A percentile compares a stretch with the other conserved stretches of the same genome.
These are phyloP conservation scores for Fusarium musae DNA, from an alignment of 2,329 filamentous ascomycete species.

Conservation along the genomic window DNA sequence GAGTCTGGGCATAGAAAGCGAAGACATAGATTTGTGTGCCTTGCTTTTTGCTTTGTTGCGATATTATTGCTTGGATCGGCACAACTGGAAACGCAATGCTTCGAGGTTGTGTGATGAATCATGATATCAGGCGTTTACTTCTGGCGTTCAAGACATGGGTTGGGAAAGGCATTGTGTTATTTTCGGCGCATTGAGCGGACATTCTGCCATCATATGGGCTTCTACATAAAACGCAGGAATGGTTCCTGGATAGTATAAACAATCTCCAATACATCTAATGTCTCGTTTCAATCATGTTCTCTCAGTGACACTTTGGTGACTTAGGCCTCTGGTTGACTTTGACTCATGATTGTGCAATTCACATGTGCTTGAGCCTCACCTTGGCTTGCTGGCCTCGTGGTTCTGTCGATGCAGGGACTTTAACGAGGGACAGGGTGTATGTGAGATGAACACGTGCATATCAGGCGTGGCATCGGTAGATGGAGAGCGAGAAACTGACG, in stretches of 20 bases:
- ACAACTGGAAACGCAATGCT: constrained; percentile 20
- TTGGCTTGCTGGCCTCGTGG: constrained; percentile 1
- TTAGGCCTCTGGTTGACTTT: neutral
- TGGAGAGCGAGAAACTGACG: constrained; percentile 18
- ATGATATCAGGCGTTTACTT: constrained; percentile 44
- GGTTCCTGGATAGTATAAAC: constrained; percentile 34
- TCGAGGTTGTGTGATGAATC: constrained; percentile 41
- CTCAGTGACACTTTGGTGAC: neutral
- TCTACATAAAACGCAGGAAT: constrained; percentile 28
- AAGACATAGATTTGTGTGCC: too few relatives aligned
- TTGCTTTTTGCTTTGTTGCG: constrained; percentile 11
- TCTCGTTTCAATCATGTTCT: neutral
- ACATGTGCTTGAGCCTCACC: constrained; percentile 1
- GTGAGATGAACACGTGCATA: constrained; percentile 9
- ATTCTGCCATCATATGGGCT: constrained; percentile 23
- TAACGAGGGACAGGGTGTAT: neutral
- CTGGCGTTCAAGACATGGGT: constrained; percentile 29
- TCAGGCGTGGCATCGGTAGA: constrained; percentile 28
- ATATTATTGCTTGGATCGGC: constrained; percentile 24
- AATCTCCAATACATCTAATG: constrained; percentile 44
- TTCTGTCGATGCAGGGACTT: constrained; percentile 26
- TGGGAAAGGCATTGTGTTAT: constrained; percentile 18
- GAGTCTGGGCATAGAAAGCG: constrained; percentile 41
- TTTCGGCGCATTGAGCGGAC: constrained; percentile 33
- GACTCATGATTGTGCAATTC: neutral